Conservation (phyloP, 2,329 filamentous ascomycete genomes). For the Setomelanomma holmii region DNA sequence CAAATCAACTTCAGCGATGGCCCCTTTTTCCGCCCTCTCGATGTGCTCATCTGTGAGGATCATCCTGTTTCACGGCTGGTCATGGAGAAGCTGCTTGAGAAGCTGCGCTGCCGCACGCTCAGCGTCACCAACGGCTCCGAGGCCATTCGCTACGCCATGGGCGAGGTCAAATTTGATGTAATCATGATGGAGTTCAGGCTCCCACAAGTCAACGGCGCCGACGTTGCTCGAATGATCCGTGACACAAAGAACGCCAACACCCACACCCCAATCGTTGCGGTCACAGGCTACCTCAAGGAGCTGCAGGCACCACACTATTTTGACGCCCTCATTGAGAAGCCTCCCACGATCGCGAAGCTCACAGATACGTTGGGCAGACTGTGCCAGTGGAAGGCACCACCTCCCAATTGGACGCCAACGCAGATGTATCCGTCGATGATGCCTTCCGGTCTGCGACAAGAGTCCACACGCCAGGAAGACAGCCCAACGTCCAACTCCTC, state of each 20-base stretch:
- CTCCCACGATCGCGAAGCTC: slow-evolving; percentile 89
- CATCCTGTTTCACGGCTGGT: slow-evolving; percentile 96
- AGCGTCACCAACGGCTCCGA: slow-evolving; percentile 89
- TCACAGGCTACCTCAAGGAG: slow-evolving; percentile 98
- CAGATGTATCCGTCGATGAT: slow-evolving; percentile 56
- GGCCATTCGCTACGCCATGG: slow-evolving; percentile 90
- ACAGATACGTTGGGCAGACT: slow-evolving; percentile 85
- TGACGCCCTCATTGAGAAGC: slow-evolving; percentile 94
- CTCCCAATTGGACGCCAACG: slow-evolving; percentile 61
- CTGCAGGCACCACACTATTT: slow-evolving; percentile 95
- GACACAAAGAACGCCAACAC: slow-evolving; percentile 96
- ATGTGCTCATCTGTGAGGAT: slow-evolving; percentile 96
- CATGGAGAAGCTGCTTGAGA: slow-evolving; percentile 98
- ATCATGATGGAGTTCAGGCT: slow-evolving; percentile 98
- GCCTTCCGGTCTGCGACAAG: slow-evolving; percentile 68
- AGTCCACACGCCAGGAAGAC: slow-evolving; percentile 71
- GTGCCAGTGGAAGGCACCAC: slow-evolving; percentile 91
- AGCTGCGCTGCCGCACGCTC: slow-evolving; percentile 91
- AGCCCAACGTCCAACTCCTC: slow-evolving; percentile 83
- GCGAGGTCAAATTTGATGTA: slow-evolving; percentile 97
- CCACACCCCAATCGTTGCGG: slow-evolving; percentile 92
- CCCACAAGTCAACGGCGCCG: slow-evolving; percentile 91
- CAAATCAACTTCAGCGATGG: slow-evolving; percentile 86
- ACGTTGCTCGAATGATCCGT: slow-evolving; percentile 96
- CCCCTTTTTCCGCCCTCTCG: slow-evolving; percentile 86